A percentile compares a stretch with the other conserved stretches of the same genome.
Conservation (phyloP, 176 grass and related monocot genomes). For the Cymbopogon citratus region DNA sequence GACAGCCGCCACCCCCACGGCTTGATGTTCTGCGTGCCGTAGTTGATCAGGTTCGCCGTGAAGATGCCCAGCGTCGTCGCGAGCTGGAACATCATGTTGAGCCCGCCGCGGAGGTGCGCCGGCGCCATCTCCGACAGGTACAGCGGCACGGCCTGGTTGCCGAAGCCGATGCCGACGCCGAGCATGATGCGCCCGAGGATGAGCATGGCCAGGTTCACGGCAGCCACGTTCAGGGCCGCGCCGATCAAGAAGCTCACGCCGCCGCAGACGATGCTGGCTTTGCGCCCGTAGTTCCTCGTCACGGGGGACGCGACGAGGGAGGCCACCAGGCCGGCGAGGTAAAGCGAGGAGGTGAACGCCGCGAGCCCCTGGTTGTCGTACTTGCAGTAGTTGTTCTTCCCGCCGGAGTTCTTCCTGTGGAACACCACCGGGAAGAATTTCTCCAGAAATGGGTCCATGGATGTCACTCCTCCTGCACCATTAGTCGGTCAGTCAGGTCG, state of each 20-base stretch:
- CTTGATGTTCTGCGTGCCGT: slow-evolving; percentile 75
- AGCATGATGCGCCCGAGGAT: slow-evolving; percentile 90
- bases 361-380: slow-evolving; percentile 81
- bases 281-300: slow-evolving; percentile 78
- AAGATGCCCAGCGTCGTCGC: slow-evolving; percentile 93
- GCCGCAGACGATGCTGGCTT: slow-evolving; percentile 78
- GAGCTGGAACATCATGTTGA: slow-evolving; percentile 99
- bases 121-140: slow-evolving; percentile 96
- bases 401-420: slow-evolving; percentile 52
- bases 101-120: slow-evolving; percentile 73
- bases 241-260: slow-evolving; percentile 82
- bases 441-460: slow-evolving; percentile 89
- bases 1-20: slow-evolving; percentile 94
- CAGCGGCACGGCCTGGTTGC: slow-evolving; percentile 85
- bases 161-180: slow-evolving; percentile 82
- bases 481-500: slow-evolving; percentile 13
- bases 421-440: slow-evolving; percentile 87
- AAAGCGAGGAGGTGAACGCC: slow-evolving; percentile 72
- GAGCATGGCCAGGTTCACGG: slow-evolving; percentile 69
- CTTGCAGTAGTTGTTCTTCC: slow-evolving; percentile 86
- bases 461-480: slow-evolving; percentile 71
- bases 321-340: slow-evolving; percentile 75
- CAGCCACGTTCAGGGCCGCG: slow-evolving; percentile 65
- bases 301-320: slow-evolving; percentile 70
- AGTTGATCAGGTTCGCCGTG: slow-evolving; percentile 96